Evolutionary conservation across 1,139 yeast genomes (phyloP), one percentile per base, ranked within the genome.

Genomic region (Kazachstania sp.): DNA sequence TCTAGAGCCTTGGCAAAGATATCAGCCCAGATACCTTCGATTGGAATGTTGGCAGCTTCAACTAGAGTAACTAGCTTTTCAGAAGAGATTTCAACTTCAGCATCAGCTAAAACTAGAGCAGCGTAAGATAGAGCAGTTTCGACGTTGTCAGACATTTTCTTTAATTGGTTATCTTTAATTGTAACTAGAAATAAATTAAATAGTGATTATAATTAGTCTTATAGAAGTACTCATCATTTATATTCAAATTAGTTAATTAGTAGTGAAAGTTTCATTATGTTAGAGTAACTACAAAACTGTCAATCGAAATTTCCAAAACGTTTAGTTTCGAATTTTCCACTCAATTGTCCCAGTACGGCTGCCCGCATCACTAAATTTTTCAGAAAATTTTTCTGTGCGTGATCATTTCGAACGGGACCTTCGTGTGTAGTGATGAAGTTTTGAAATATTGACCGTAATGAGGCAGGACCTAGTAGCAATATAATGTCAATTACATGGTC

Each of bases 71-170:
- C 68, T 70, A 84, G 79, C 78, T 83, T 83, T 71, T 81, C 88
- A 61, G 87, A 63, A 57, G 84, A 73, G 75, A 83, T 78, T 72
- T 83, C 90, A 65, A 83, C 72, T 59, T 83, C 90, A 65, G 92
- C 76, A 68, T 84, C 94, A 60, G 90, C 86, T 71, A 84, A 81
- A 77, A 84, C 83, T 70, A 84, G 77, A 67, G 92, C 86, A 68
- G 94, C 92, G 83, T 83, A 83, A 58, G 92, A 81, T 69, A 83
- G 78, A 70, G 88, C 83, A 65, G 86, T 72, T 80, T 83, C 90
- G 69, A 20, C 26, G 35, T 79, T 74, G 41, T 28, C 41, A 70
- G 92, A 82, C 87, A 82, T 82, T 69, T 59, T 72, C 60, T 48
- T 26, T 38, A 26, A 28, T 38, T 38, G 46, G 57, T 56, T 56